Conservation (phyloP, 805 yeast genomes). For the Blastobotrys chiropterorum region DNA sequence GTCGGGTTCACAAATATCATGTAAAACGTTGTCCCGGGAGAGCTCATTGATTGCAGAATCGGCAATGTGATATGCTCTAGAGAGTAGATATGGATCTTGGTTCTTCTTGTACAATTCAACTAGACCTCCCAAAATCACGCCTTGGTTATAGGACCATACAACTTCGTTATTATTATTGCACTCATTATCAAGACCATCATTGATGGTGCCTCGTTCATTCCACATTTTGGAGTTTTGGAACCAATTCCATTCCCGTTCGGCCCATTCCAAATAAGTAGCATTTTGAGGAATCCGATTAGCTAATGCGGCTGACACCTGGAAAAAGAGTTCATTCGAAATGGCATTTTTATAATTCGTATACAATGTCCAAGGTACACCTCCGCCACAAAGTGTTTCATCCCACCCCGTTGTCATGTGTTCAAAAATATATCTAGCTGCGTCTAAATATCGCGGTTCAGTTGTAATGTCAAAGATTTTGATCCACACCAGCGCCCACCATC, state of each 20-base stretch:
- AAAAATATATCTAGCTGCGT: slow-evolving; percentile 10
- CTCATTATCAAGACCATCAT: slow-evolving; percentile 10
- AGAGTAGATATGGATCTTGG: not conserved
- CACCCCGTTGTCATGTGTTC: slow-evolving; percentile 6
- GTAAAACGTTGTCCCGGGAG: slow-evolving; percentile 5
- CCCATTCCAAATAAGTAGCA: slow-evolving; percentile 8
- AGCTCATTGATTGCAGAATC: slow-evolving; percentile 2
- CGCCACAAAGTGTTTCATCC: slow-evolving; percentile 11
- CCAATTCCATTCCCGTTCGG: slow-evolving; percentile 11
- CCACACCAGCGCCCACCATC: slow-evolving; percentile 18
- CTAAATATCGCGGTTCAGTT: slow-evolving; percentile 6
- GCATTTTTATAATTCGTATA: slow-evolving; percentile 12
- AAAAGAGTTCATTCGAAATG: slow-evolving; percentile 13
- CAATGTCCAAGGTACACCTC: slow-evolving; percentile 15
- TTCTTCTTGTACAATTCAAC: slow-evolving; percentile 5
- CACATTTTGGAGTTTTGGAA: slow-evolving; percentile 5
- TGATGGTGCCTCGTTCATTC: slow-evolving; percentile 7
- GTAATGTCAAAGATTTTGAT: slow-evolving; percentile 12
- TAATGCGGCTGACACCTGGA: slow-evolving; percentile 9
- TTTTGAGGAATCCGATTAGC: slow-evolving; percentile 8
- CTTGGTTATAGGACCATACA: slow-evolving; percentile 13
- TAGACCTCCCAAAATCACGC: slow-evolving; percentile 11
- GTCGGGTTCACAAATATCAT: slow-evolving; percentile 9
- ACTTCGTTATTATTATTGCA: slow-evolving; percentile 10
- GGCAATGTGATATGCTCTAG: slow-evolving; percentile 8